Evolutionary conservation across 768 basidiomycete species (phyloP), one percentile per base, ranked within the genome.

Genomic region (Lactifluus volemus): DNA sequence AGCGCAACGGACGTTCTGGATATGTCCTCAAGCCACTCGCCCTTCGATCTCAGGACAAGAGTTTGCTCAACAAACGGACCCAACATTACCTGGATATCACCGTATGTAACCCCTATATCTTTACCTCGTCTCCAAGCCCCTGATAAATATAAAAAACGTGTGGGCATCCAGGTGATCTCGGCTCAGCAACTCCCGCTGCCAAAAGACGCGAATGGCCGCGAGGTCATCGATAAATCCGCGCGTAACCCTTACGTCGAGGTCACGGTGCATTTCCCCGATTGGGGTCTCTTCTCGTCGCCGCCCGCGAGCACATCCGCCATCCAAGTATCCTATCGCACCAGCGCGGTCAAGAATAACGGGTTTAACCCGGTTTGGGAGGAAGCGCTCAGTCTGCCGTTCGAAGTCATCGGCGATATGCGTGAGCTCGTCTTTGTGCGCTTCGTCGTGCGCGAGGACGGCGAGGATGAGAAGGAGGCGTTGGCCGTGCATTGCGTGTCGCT

Each of bases 291-390:
- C 11, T 68, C 73, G 0, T 70, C 67, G 56, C 65, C 69, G 19
- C 72, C 67, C 1, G 63, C 68, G 2, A 71, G 73, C 34, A 64
- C 71, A 5, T 67, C 76, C 4, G 76, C 78, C 32, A 75, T 79
- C 25, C 77, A 79, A 5, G 71, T 85, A n/a, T 77, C 78, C 4
- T 71, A 71, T 57, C 78, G 80, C 47, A 96, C 92, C 4, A 74
- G 73, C 21, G 75, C 79, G 0, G 83, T 95, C 58, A 84, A 82
- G 73, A 87, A 91, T 70, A 95, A 95, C 69, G 92, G 94, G 0
- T 94, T 96, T 76, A 97, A 97, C 71, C 96, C 96, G 0, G 74
- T 83, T 1, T 98, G 94, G 90, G 79, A 91, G 63, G 84, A 93
- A 67, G 70, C 71, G 42, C 72, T 94, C 29, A 72, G 73, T 19